Evolutionary conservation across 208 protist genomes (phyloP), one percentile per base, ranked within the genome.

Genomic region (Leishmania aethiopica): DNA sequence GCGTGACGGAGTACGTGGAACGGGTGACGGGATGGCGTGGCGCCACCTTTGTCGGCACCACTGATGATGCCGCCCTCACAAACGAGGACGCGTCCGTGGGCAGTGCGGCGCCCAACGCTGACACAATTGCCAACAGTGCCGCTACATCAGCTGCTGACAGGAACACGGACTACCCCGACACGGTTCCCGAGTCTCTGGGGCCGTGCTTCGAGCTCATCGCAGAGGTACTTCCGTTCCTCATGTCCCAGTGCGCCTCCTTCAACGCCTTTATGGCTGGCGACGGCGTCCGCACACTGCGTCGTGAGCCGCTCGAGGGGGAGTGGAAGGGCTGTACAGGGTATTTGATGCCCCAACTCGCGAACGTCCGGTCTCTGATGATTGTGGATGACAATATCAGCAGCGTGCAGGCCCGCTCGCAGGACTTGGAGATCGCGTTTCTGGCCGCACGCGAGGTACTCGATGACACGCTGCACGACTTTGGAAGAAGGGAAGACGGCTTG

Each of bases 181-280:
- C 82, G 2, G 91, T 98, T 2, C 95, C 95, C 7, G 89, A 95
- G 80, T 93, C 93, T 3, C 84, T 98, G n/a, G 73, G 64, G 4
- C 71, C 75, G 4, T 87, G 96, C 74, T 87, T 98, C 45, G 81
- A 83, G 73, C 75, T 96, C n/a, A 87, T 96, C 13, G 85, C 88
- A 45, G 92, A 97, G 81, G 95, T 98, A 75, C 86, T 98, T 25
- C 95, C 95, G 11, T 98, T 96, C 76, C 85, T 98, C 75, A 83
- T 96, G 76, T 93, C 91, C 25, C 92, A 98, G 86, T 96, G 92
- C 77, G 92, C 86, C 7, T 86, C 93, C 17, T 95, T 98, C 77
- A 88, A 90, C 70, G 92, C 90, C 55, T 95, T 90, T 84, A 96
- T 96, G 90, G 88, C 83, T 55, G 90, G 93, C 35, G 90, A 95